phyloP scores from a whole-genome alignment of 371 early-diverging fungal genomes.

The Mortierella sp. region DNA sequence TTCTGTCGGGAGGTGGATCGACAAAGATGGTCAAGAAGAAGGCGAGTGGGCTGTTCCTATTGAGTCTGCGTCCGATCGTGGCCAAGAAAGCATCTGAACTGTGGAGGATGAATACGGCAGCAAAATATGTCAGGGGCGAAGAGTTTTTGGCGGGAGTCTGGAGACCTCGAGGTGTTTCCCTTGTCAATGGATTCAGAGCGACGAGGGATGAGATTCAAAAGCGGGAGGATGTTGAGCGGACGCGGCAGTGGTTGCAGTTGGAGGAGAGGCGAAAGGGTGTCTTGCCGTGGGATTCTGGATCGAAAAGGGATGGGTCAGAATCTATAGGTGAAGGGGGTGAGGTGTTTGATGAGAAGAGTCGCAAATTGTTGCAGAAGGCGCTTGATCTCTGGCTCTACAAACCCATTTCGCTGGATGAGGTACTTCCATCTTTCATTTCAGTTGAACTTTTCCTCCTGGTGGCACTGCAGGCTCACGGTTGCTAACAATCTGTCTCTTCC shows the following conservation, averaged over 20 bases:
- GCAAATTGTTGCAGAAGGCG: slow-evolving; percentile 58
- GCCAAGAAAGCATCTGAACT: slow-evolving; percentile 73
- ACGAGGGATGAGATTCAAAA: slow-evolving; percentile 59
- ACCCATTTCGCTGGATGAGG: slow-evolving; percentile 66
- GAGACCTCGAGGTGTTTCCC: slow-evolving; percentile 82
- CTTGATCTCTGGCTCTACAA: slow-evolving; percentile 67
- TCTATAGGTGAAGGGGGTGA: neutral
- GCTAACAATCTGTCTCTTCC: neutral
- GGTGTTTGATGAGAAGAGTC: slow-evolving; percentile 12
- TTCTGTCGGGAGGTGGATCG: slow-evolving; percentile 21
- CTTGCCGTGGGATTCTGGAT: neutral
- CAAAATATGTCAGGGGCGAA: slow-evolving; percentile 90
- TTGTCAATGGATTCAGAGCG: slow-evolving; percentile 74
- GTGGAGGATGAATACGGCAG: slow-evolving; percentile 86
- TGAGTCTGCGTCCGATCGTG: slow-evolving; percentile 73
- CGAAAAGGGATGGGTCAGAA: neutral
- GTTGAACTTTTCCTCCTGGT: too few species aligned
- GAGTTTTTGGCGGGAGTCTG: slow-evolving; percentile 78
- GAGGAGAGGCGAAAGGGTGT: neutral
- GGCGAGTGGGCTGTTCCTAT: slow-evolving; percentile 68
- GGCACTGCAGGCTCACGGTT: neutral
- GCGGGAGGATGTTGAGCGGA: slow-evolving; percentile 65
- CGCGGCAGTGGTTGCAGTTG: slow-evolving; percentile 60
- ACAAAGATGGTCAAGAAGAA: slow-evolving; percentile 56
- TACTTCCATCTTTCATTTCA: slow-evolving; percentile 25